A percentile compares a stretch with the other conserved stretches of the same genome.
Evolutionary conservation across 1,284 basidiomycete species (phyloP).

Genomic region (Rhodotorula sp.): DNA sequence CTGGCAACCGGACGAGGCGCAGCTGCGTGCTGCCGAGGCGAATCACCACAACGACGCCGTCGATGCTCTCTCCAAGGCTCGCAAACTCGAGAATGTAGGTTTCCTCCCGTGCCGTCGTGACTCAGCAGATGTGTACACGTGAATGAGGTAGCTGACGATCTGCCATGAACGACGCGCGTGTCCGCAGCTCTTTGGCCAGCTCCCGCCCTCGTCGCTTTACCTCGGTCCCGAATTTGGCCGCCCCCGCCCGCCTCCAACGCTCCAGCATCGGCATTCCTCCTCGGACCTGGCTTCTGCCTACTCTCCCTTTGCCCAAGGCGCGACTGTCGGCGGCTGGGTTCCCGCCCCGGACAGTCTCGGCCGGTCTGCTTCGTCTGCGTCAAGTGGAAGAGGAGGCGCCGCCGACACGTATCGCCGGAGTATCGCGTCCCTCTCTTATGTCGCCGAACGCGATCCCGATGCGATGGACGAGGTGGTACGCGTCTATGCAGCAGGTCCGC

Average conservation of each 20-base stretch:
- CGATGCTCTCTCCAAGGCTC: conserved; percentile 22
- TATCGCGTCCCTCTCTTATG: conserved; percentile 22
- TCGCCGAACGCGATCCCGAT: conserved; percentile 19
- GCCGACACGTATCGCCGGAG: conserved; percentile 25
- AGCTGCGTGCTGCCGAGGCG: neutral
- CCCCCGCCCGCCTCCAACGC: neutral
- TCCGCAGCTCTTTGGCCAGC: conserved; percentile 32
- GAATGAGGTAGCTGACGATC: neutral
- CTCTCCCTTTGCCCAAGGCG: neutral
- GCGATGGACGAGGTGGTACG: conserved; percentile 28
- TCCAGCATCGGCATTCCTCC: conserved; percentile 19
- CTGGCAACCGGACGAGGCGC: neutral
- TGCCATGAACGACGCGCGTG: neutral
- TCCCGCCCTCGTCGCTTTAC: conserved; percentile 28
- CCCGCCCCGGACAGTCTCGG: neutral
- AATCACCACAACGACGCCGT: conserved; percentile 4
- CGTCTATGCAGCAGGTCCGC: conserved; percentile 5
- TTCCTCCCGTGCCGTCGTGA: neutral
- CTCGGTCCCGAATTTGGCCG: neutral
- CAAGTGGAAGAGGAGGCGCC: neutral
- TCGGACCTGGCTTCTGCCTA: conserved; percentile 12
- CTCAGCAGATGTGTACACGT: neutral
- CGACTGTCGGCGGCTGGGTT: conserved; percentile 1
- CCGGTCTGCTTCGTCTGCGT: neutral
- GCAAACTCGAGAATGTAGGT: conserved; percentile 36